A percentile compares a stretch with the other conserved stretches of the same genome.
Evolutionary conservation across 2,329 filamentous ascomycete species (phyloP).

Genomic region (Rutstroemia sp.): DNA sequence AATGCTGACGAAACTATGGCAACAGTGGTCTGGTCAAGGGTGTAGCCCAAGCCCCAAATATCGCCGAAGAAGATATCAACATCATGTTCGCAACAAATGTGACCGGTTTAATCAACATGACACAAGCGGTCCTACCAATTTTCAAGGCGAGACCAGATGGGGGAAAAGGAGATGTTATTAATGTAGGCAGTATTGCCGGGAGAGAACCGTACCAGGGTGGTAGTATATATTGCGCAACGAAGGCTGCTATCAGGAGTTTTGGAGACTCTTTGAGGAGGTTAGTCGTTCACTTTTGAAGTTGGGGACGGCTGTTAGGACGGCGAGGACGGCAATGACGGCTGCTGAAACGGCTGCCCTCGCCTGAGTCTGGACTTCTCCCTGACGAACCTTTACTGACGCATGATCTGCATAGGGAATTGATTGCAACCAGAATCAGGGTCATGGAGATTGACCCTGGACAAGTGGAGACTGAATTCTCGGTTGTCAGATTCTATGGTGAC

Average conservation of each 20-base stretch:
- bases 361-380: too few relatives aligned
- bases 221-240: slow-evolving; percentile 88
- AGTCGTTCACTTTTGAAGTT: background rate
- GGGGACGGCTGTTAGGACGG: too few relatives aligned
- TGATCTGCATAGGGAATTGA: slow-evolving; percentile 49
- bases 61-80: slow-evolving; percentile 73
- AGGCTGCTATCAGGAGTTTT: slow-evolving; percentile 80
- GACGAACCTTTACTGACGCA: background rate
- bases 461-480: slow-evolving; percentile 88
- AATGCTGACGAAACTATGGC: background rate
- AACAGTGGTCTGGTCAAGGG: slow-evolving; percentile 79
- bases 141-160: slow-evolving; percentile 64
- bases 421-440: slow-evolving; percentile 70
- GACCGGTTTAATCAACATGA: slow-evolving; percentile 92
- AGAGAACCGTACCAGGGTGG: slow-evolving; percentile 79
- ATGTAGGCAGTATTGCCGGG: slow-evolving; percentile 87
- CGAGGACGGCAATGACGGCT: too few relatives aligned
- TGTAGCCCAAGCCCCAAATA: slow-evolving; percentile 76
- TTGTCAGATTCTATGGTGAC: slow-evolving; percentile 83
- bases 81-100: slow-evolving; percentile 92
- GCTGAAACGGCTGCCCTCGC: too few relatives aligned
- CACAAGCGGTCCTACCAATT: slow-evolving; percentile 78
- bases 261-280: slow-evolving; percentile 68
- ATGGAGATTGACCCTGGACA: slow-evolving; percentile 89
- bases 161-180: slow-evolving; percentile 88